Evolutionary conservation across 148 eudicot genomes (phyloP).

Genomic region (Chenopodium berlandieri): DNA sequence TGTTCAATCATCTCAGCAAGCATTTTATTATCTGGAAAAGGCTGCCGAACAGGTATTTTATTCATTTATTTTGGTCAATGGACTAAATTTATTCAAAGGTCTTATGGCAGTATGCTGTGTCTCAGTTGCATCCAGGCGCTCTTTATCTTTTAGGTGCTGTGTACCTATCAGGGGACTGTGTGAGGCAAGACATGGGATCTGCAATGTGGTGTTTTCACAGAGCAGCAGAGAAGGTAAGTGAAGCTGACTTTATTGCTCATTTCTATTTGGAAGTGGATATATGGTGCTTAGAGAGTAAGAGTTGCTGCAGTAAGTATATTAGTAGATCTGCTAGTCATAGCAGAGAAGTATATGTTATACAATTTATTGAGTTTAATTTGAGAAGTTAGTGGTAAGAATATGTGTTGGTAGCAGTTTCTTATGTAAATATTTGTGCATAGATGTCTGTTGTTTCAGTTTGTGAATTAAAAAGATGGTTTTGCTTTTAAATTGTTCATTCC

Average conservation of each 20-base stretch:
- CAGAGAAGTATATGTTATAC: no score
- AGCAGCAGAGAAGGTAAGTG: conserved; percentile 85
- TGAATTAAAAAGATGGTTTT: no score
- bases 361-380: no score
- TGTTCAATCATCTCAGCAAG: conserved; percentile 78
- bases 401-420: no score
- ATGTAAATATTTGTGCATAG: no score
- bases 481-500: no score
- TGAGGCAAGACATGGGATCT: conserved; percentile 70
- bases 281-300: background rate
- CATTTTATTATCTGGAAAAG: conserved; percentile 83
- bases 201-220: conserved; percentile 95
- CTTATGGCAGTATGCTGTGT: conserved; percentile 26
- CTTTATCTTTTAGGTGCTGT: conserved; percentile 92
- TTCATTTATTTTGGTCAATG: background rate
- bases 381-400: no score
- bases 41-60: conserved; percentile 79
- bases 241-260: background rate
- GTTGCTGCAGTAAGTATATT: background rate
- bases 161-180: conserved; percentile 90
- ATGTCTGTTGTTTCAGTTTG: no score
- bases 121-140: conserved; percentile 87
- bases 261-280: background rate
- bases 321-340: no score
- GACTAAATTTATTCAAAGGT: background rate